Conservation (phyloP, 2,329 filamentous ascomycete species). For the Neophaeococcomyces mojaviensis region DNA sequence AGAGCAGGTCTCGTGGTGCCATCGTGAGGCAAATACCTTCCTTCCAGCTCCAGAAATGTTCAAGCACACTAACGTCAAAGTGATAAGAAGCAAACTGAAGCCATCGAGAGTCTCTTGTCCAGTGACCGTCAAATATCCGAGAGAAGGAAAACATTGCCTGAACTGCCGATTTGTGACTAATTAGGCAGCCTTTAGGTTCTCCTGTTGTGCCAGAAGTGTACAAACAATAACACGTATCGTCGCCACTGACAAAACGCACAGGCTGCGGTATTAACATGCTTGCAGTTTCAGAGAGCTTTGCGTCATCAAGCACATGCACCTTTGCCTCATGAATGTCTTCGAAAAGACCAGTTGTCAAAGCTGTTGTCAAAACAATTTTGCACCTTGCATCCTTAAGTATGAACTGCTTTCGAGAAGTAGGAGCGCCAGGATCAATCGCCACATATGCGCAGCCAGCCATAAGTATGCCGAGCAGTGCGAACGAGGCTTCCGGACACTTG, state of each 20-base stretch:
- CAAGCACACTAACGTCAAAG: conserved; percentile 86
- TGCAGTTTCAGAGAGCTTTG: conserved; percentile 30
- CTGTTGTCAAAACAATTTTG: conserved; percentile 54
- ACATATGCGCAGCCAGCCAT: conserved; percentile 78
- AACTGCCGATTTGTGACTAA: conserved; percentile 81
- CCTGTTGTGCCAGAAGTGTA: conserved; percentile 87
- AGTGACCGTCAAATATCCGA: conserved; percentile 66
- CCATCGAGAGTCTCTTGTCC: conserved; percentile 68
- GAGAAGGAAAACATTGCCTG: conserved; percentile 87
- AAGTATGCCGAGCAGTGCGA: conserved; percentile 71
- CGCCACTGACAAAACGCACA: conserved; percentile 32
- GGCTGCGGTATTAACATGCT: conserved; percentile 29
- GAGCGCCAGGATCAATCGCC: conserved; percentile 69
- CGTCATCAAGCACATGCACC: conserved; percentile 39
- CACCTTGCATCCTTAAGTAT: conserved; percentile 68
- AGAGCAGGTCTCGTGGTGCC: conserved; percentile 73
- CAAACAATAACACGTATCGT: conserved; percentile 68
- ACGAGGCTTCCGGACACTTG: conserved; percentile 77
- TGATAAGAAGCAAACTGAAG: conserved; percentile 91
- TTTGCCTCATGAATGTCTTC: conserved; percentile 30
- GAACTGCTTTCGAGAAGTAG: conserved; percentile 64
- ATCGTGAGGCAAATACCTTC: conserved; percentile 78
- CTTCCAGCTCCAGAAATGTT: conserved; percentile 94
- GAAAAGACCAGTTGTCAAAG: conserved; percentile 36
- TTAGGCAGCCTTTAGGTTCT: conserved; percentile 76